Conservation (phyloP, 108 stramenopile species). For the Nitzschia putrida region DNA sequence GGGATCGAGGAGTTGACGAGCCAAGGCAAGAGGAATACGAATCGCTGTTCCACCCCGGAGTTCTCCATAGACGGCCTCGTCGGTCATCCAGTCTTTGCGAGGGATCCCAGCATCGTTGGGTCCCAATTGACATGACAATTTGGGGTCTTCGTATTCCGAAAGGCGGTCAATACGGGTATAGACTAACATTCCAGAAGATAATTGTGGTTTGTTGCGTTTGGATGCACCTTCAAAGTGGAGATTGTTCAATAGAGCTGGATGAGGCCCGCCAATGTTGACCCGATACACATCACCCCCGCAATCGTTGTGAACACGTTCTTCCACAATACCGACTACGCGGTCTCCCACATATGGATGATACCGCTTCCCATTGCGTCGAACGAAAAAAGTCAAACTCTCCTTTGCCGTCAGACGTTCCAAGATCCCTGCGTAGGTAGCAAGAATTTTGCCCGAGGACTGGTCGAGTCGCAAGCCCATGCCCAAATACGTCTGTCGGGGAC, state of each 20-base stretch:
- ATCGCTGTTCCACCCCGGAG: slow-evolving; percentile 65
- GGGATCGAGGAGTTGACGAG: slow-evolving; percentile 67
- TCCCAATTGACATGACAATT: slow-evolving; percentile 67
- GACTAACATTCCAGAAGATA: slow-evolving; percentile 62
- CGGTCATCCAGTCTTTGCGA: slow-evolving; percentile 85
- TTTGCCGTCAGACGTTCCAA: slow-evolving; percentile 15
- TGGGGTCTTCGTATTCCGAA: slow-evolving; percentile 57
- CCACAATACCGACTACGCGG: slow-evolving; percentile 79
- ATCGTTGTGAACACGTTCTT: slow-evolving; percentile 72
- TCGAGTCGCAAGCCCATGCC: slow-evolving; percentile 41
- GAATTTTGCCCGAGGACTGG: slow-evolving; percentile 11
- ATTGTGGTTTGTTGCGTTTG: slow-evolving; percentile 79
- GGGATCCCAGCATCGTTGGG: slow-evolving; percentile 66
- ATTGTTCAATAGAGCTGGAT: slow-evolving; percentile 59
- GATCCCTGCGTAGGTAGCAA: slow-evolving; percentile 50
- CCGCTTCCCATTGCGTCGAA: slow-evolving; percentile 41
- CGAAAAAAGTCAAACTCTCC: slow-evolving; percentile 34
- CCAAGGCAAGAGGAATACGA: slow-evolving; percentile 69
- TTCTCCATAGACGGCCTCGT: slow-evolving; percentile 80
- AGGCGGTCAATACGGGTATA: slow-evolving; percentile 65
- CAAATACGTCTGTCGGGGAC: slow-evolving; percentile 25
- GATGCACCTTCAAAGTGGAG: slow-evolving; percentile 81
- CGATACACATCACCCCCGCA: slow-evolving; percentile 75
- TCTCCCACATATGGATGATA: slow-evolving; percentile 63
- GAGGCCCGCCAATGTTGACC: slow-evolving; percentile 75